Percentiles rank a stretch among this genome's conserved stretches.
phyloP scores from a whole-genome alignment of 108 stramenopile species.

The Nannochloropsis gaditana region DNA sequence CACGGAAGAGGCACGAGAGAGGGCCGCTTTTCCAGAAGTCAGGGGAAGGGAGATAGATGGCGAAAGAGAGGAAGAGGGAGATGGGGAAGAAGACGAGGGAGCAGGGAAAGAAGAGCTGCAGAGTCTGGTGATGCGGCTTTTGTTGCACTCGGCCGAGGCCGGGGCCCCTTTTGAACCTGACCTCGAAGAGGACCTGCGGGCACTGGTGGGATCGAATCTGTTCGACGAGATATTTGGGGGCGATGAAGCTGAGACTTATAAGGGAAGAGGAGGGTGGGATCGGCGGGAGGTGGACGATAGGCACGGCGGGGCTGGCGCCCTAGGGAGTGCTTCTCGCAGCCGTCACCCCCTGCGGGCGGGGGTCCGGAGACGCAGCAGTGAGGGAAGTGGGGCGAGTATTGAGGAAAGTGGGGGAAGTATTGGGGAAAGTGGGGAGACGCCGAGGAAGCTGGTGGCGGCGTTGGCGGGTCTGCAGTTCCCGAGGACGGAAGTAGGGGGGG shows the following conservation, averaged over 20 bases:
- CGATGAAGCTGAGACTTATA: neutral
- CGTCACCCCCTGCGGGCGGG: neutral
- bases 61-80: neutral
- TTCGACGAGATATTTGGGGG: slow-evolving; percentile 4
- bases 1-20: neutral
- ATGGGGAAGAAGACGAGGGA: neutral
- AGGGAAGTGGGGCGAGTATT: neutral
- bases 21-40: neutral
- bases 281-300: neutral
- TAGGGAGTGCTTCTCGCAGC: neutral
- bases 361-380: neutral
- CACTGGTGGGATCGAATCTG: neutral
- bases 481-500: neutral
- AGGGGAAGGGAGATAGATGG: neutral
- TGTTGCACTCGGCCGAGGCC: neutral
- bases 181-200: neutral
- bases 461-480: neutral
- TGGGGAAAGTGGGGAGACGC: slow-evolving; percentile 3
- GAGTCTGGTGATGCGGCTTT: neutral
- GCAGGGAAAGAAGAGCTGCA: slow-evolving; percentile 17
- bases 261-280: neutral
- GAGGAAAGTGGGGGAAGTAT: slow-evolving; percentile 14
- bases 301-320: neutral
- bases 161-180: neutral
- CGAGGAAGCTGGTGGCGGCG: slow-evolving; percentile 5